Evolutionary conservation across 495 filamentous ascomycete genomes (phyloP), one percentile per base, ranked within the genome.

Genomic region (Paragyromitra xinjiangensis): DNA sequence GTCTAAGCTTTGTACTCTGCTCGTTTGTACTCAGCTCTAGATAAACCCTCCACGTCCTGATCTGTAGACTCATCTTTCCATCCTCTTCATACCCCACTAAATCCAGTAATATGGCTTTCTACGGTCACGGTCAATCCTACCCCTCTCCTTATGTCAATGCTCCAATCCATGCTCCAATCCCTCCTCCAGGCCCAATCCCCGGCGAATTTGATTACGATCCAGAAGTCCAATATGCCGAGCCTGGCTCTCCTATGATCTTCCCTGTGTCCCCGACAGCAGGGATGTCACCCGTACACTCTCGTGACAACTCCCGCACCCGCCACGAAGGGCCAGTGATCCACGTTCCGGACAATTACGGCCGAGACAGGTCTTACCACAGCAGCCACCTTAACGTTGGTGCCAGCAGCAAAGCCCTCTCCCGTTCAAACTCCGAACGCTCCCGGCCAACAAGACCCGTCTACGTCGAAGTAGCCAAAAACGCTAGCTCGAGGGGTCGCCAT

Each of bases 391-490:
- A 14, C 34, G 37, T 72, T 22, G 42, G 48, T 19, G n/a, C 19
- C 37, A 26, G 34, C 39, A 51, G 56, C 72, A 26, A 64, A 50
- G 56, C 48, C n/a, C 61, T 77, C 19, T 51, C 74, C 26, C 74
- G 77, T 37, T 79, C 77, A 1, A 78, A 71, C 67, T 79, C 77
- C 7, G 77, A 78, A 55, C 77, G 77, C 12, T 77, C 76, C 11
- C 71, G 40, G 2, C 40, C 67, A 12, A 26, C 2, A 12, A 9
- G 4, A 24, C 37, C 29, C n/a, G 65, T 44, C 66, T 79, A 79
- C 22, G 26, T 78, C 22, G 51, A 71, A 6, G 66, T 79, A 26
- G 77, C 66, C 7, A 58, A 59, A 6, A 39, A 3, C 37, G 58
- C 6, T 14, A 53, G 24, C 26, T 9, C 6, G 3, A 72, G 77